A percentile compares a stretch with the other conserved stretches of the same genome.
Conservation (phyloP, 1,284 basidiomycete genomes). For the Boletus mariae region DNA sequence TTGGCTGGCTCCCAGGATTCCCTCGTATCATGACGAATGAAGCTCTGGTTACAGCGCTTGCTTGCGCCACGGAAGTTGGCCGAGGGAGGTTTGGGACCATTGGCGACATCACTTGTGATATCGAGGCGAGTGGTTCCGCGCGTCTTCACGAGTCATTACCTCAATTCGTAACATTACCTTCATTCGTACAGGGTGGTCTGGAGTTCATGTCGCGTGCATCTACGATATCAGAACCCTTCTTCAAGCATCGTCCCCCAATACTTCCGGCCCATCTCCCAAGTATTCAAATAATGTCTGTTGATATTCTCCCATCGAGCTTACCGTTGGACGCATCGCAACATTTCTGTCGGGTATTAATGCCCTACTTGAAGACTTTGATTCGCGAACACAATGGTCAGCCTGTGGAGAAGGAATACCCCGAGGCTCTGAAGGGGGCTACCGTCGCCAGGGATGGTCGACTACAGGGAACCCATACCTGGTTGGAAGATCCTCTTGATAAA, state of each 20-base stretch:
- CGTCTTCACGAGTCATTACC: background rate
- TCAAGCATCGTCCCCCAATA: slow-evolving; percentile 44
- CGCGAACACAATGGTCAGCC: slow-evolving; percentile 33
- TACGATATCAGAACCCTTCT: slow-evolving; percentile 76
- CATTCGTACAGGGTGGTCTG: slow-evolving; percentile 62
- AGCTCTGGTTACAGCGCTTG: slow-evolving; percentile 55
- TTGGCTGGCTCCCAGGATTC: slow-evolving; percentile 75
- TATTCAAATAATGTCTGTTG: slow-evolving; percentile 80
- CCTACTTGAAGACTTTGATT: slow-evolving; percentile 66
- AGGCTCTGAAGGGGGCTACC: slow-evolving; percentile 63
- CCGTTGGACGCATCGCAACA: slow-evolving; percentile 76
- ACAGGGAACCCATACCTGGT: slow-evolving; percentile 52
- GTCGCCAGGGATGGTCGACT: slow-evolving; percentile 65
- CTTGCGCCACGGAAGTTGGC: slow-evolving; percentile 46
- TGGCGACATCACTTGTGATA: slow-evolving; percentile 85
- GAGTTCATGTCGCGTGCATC: slow-evolving; percentile 76
- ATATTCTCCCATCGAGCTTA: slow-evolving; percentile 83
- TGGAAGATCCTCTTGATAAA: slow-evolving; percentile 49
- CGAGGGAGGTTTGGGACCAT: slow-evolving; percentile 63
- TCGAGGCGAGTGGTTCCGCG: slow-evolving; percentile 47
- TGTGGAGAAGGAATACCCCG: slow-evolving; percentile 25
- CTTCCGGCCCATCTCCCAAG: slow-evolving; percentile 48
- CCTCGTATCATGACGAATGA: slow-evolving; percentile 75
- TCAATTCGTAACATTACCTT: background rate
- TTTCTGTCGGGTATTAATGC: slow-evolving; percentile 65